Percentiles rank a stretch among this genome's conserved stretches.
phyloP scores from a whole-genome alignment of 305 asterid species.

The Solanum hybrid region DNA sequence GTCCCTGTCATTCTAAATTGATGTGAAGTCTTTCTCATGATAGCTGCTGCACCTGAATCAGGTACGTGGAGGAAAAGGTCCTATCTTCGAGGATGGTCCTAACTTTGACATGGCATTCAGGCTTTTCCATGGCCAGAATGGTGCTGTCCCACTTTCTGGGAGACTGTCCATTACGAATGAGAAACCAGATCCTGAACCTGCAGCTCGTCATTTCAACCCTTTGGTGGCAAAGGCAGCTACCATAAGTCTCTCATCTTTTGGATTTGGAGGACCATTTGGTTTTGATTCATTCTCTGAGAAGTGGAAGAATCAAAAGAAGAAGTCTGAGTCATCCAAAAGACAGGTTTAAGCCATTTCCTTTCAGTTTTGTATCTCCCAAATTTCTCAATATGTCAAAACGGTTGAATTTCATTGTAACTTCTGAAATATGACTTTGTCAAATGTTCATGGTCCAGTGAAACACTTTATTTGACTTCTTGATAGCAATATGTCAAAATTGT shows the following conservation, averaged over 20 bases:
- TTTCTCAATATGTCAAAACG: neutral
- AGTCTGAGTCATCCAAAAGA: conserved; percentile 37
- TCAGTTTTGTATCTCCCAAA: neutral
- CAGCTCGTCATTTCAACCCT: conserved; percentile 64
- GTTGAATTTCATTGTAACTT: neutral
- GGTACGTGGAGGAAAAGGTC: conserved; percentile 62
- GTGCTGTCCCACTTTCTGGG: conserved; percentile 82
- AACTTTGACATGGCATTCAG: conserved; percentile 82
- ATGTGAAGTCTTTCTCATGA: neutral
- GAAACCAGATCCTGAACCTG: conserved; percentile 35
- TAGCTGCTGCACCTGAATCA: conserved; percentile 17
- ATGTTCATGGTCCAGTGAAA: neutral
- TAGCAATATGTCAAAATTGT: neutral
- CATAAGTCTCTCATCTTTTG: conserved; percentile 82
- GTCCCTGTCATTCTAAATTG: neutral
- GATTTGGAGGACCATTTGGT: conserved; percentile 67
- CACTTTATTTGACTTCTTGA: neutral
- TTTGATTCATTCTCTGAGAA: conserved; percentile 73
- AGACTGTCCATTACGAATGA: conserved; percentile 30
- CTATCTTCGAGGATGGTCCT: conserved; percentile 94
- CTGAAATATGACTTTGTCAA: neutral
- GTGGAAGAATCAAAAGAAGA: conserved; percentile 61
- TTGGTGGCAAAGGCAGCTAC: conserved; percentile 93
- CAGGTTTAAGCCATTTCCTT: conserved; percentile 32
- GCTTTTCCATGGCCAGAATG: conserved; percentile 91